Percentiles rank a stretch among this genome's conserved stretches.
Conservation (phyloP, 1,284 basidiomycete species). For the Microstroma glucosiphilum region DNA sequence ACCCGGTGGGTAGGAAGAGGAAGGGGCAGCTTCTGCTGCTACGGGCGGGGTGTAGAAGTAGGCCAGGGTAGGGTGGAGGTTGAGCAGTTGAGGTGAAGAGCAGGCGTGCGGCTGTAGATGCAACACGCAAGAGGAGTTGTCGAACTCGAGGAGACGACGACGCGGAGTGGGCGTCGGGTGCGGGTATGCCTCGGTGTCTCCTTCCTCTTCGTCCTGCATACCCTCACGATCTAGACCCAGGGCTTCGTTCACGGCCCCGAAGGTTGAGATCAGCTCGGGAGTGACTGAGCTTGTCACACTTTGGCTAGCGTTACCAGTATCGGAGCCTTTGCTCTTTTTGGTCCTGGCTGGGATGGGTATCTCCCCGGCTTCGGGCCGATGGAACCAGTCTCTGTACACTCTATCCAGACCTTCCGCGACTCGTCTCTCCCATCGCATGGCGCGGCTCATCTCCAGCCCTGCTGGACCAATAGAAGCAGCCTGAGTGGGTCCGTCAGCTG, state of each 20-base stretch:
- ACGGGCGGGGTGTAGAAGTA: background rate
- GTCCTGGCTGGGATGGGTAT: background rate
- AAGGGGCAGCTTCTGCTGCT: background rate
- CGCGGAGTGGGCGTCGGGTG: background rate
- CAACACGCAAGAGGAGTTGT: slow-evolving; percentile 26
- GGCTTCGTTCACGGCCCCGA: slow-evolving; percentile 10
- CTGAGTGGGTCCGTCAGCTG: background rate
- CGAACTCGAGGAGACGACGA: slow-evolving; percentile 24
- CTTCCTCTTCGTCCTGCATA: background rate
- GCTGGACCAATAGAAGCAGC: background rate
- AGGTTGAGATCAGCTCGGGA: slow-evolving; percentile 7
- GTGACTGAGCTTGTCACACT: background rate
- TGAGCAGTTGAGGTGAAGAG: slow-evolving; percentile 20
- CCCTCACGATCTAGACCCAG: slow-evolving; percentile 5
- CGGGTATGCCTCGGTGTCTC: background rate
- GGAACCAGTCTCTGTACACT: slow-evolving; percentile 37
- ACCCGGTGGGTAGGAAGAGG: too few species aligned
- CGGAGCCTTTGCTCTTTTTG: background rate
- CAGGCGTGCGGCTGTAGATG: slow-evolving; percentile 35
- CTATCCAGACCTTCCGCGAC: slow-evolving; percentile 35
- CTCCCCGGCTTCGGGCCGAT: background rate
- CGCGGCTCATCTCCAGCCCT: background rate
- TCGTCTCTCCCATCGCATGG: slow-evolving; percentile 24
- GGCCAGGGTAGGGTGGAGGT: slow-evolving; percentile 27
- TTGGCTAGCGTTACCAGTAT: background rate